Base-by-base conservation (phyloP, 1,284 basidiomycete species). In the Leccinum subfulvum region DNA sequence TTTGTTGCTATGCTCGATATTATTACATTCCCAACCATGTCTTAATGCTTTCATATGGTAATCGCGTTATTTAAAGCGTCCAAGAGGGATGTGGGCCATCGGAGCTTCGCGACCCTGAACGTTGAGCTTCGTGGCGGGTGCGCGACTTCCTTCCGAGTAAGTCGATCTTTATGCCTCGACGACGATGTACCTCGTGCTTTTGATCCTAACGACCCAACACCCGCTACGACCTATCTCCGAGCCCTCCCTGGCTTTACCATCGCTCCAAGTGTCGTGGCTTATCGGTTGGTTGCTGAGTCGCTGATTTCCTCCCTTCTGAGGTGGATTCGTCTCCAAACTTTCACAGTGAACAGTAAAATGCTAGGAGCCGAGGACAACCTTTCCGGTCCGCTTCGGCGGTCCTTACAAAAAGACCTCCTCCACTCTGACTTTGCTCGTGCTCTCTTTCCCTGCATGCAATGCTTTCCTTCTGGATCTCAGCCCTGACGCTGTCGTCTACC, bases 1-100 rank as follows among this genome's bases (percentile, higher is more conserved):
- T 66, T 75, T 73, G 66, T 76, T 67, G 61, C 63, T 64, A 75
- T 73, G 74, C 71, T 76, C 66, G 64, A 74, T 53, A 49, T 49
- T 52, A 47, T 47, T 76, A 76, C 70, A 66, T 68, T 68, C 66
- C 65, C 68, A 59, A 5, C 73, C 71, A 76, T 74, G 73, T 76
- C 70, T 62, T 76, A 76, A 74, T 74, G 68, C 66, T 70, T 74
- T 75, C 72, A 57, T 76, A 76, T 74, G 74, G 72, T 76, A 74
- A 75, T 73, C 39, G 54, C 37, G 60, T 72, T 66, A 67, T 73
- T 75, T 58, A 67, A 76, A 75, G 13, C 41, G 39, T 60, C 18
- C 61, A 57, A 58, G 59, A 30, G 61, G 57, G 56, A 47, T 60
- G 62, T 52, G 44, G 28, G 39, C 26, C 18, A 18, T 63, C 61